These are phyloP conservation scores for Rhynchospora tenuis DNA, from an alignment of 176 grass and related monocot genomes.

Conservation along the genomic window DNA sequence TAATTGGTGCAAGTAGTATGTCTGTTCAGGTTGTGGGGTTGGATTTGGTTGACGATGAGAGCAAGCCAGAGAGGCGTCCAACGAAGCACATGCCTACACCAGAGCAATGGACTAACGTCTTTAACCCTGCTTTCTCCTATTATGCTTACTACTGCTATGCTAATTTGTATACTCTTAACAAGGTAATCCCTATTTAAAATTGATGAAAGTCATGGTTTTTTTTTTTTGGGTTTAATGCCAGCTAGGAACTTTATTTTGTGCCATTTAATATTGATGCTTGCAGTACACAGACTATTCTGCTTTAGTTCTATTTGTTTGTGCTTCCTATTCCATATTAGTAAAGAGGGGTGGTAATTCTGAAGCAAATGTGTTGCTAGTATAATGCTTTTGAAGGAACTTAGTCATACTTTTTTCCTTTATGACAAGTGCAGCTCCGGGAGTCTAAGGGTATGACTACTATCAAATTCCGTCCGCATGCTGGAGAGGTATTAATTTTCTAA, in stretches of 20 bases:
- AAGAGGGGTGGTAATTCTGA: neutral
- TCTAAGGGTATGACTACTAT: slow-evolving; percentile 98
- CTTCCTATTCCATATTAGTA: neutral
- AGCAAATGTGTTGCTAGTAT: neutral
- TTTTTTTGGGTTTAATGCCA: neutral
- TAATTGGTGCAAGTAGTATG: neutral
- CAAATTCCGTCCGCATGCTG: slow-evolving; percentile 95
- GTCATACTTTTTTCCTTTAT: slow-evolving; percentile 7
- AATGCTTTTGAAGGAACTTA: neutral
- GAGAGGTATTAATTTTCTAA: slow-evolving; percentile 62
- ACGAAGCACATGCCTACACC: slow-evolving; percentile 99
- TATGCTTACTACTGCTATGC: slow-evolving; percentile 99
- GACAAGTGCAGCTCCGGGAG: slow-evolving; percentile 71
- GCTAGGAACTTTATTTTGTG: neutral
- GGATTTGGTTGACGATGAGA: slow-evolving; percentile 99
- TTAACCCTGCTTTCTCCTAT: slow-evolving; percentile 97
- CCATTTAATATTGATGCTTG: neutral
- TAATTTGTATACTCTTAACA: slow-evolving; percentile 90
- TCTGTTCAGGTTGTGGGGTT: slow-evolving; percentile 74
- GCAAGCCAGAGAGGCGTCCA: slow-evolving; percentile 94
- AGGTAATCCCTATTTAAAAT: slow-evolving; percentile 38
- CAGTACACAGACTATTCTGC: neutral
- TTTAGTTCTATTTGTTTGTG: neutral
- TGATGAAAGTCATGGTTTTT: neutral
- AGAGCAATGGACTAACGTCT: slow-evolving; percentile 90